A percentile compares a stretch with the other conserved stretches of the same genome.
Evolutionary conservation across 768 basidiomycete species (phyloP).

Genomic region (Leccinum variicolor): DNA sequence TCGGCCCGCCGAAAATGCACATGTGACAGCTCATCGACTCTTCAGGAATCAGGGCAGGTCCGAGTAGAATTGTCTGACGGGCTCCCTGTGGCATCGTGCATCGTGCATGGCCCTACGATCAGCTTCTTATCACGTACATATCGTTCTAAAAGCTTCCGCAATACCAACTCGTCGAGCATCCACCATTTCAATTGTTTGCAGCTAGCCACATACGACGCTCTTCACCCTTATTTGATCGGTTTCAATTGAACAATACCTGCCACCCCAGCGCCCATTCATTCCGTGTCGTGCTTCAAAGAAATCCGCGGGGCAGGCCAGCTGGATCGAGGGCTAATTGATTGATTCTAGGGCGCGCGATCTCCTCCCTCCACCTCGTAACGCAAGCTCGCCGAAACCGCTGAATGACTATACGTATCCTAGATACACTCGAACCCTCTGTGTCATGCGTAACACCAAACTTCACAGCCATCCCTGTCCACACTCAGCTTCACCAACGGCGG

Average conservation of each 20-base stretch:
- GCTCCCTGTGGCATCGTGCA: not conserved
- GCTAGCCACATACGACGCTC: not conserved
- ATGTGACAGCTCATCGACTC: not conserved
- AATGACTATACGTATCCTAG: not conserved
- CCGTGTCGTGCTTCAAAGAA: not conserved
- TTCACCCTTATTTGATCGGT: not conserved
- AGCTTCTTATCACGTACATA: not conserved
- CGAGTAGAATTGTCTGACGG: not conserved
- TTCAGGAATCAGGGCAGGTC: not conserved
- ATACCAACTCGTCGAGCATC: not conserved
- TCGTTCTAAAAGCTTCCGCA: not conserved
- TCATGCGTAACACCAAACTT: slow-evolving; percentile 20
- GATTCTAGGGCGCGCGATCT: not conserved
- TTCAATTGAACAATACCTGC: not conserved
- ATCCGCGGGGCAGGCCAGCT: not conserved
- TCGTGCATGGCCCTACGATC: not conserved
- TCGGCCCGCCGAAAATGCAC: not conserved
- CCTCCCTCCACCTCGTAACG: not conserved
- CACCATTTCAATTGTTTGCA: not conserved
- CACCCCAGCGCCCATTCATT: not conserved
- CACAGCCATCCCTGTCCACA: slow-evolving; percentile 17
- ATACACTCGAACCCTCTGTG: not conserved
- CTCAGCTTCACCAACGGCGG: slow-evolving; percentile 16
- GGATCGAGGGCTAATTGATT: not conserved
- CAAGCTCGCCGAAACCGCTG: not conserved